A percentile compares a stretch with the other conserved stretches of the same genome.
Conservation (phyloP, 2,329 filamentous ascomycete species). For the Trichoderma sp. region DNA sequence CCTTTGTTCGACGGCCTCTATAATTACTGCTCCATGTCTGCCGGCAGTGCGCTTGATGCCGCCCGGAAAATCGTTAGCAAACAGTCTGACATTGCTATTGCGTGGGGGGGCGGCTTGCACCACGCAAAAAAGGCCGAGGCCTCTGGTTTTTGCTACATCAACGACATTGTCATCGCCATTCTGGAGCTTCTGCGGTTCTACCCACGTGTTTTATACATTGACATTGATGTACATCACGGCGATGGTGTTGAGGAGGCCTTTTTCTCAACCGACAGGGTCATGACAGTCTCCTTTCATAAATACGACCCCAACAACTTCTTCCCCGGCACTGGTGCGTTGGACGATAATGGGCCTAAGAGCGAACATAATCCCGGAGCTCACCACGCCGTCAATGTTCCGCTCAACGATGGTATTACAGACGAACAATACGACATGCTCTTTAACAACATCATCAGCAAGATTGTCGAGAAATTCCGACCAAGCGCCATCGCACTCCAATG, state of each 20-base stretch:
- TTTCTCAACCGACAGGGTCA: constrained; percentile 82
- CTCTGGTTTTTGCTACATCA: constrained; percentile 97
- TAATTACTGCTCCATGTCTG: constrained; percentile 91
- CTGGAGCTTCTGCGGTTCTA: constrained; percentile 80
- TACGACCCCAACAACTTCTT: constrained; percentile 84
- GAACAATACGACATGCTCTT: constrained; percentile 85
- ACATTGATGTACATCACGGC: constrained; percentile 89
- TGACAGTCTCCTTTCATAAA: constrained; percentile 95
- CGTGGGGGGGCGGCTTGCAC: constrained; percentile 95
- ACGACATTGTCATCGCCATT: constrained; percentile 94
- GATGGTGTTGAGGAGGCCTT: constrained; percentile 91
- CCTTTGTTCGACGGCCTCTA: constrained; percentile 95
- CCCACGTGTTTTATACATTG: constrained; percentile 87
- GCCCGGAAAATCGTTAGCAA: constrained; percentile 82
- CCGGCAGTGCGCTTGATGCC: constrained; percentile 85
- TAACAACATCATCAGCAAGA: constrained; percentile 72
- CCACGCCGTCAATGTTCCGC: constrained; percentile 84
- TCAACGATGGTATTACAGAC: constrained; percentile 88
- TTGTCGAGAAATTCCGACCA: constrained; percentile 81
- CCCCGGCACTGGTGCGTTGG: constrained; percentile 82
- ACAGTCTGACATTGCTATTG: constrained; percentile 92
- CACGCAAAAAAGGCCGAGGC: constrained; percentile 94
- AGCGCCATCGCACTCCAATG: constrained; percentile 92
- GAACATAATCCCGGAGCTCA: constrained; percentile 84
- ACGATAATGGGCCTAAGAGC: constrained; percentile 79